Base-by-base conservation (phyloP, 495 filamentous ascomycete species). In the Talaromyces proteolyticus region DNA sequence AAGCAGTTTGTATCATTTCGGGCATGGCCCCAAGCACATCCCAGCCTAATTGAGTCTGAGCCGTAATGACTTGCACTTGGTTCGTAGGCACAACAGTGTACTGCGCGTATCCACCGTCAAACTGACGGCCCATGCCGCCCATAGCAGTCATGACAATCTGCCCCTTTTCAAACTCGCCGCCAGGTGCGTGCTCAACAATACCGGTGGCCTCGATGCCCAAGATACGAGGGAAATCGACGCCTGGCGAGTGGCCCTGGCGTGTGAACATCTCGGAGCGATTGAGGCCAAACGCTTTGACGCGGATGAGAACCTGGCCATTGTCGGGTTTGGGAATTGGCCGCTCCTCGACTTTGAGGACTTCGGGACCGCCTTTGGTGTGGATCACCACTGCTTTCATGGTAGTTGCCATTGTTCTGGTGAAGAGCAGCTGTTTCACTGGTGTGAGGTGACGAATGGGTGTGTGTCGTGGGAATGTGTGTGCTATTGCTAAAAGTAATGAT, bases 191-290 rank as follows among this genome's bases (percentile, higher is more conserved):
- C 0, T 58, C 68, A 4, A 75, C 68, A 16, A 63, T 52, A 6
- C 77, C 77, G n/a, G 66, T 60, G 37, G 67, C 72, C 60, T 79
- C 76, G 57, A 80, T 78, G 43, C 77, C 73, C 2, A 78, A 57
- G 42, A 77, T 61, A 19, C 72, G 67, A 0, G 75, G 75, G 49
- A 77, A 77, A 14, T 49, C 26, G 19, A 80, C 61, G 19, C 51
- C 55, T 3, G 72, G 69, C 3, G 64, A 71, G 52, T 71, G 69
- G 23, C 76, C 78, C 53, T 75, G 73, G 11, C 75, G 73, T 10
- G 76, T 80, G 69, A 75, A 78, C 49, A 78, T 66, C 50, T 81
- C 75, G 25, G 75, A 77, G 52, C 76, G 75, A 53, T 79, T 80
- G 51, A 80, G 69, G 16, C 78, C 78, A 43, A 73, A 74, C 20